Evolutionary conservation across 2,329 filamentous ascomycete species (phyloP).

Genomic region (Apiospora phragmitis): DNA sequence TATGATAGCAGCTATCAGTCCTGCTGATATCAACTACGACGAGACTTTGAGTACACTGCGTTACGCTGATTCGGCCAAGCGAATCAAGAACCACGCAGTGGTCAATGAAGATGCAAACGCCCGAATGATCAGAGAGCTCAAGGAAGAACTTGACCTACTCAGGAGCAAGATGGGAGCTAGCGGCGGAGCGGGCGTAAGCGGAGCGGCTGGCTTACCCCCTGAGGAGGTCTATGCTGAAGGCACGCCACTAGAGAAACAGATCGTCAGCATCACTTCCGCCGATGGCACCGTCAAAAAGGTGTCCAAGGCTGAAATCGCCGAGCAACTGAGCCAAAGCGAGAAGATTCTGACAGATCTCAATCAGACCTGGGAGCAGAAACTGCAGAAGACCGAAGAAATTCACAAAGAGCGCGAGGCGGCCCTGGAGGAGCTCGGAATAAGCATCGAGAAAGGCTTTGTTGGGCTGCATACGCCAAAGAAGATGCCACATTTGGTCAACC

Average conservation of each 20-base stretch:
- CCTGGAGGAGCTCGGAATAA: constrained; percentile 94
- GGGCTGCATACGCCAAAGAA: constrained; percentile 96
- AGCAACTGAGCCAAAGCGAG: constrained; percentile 93
- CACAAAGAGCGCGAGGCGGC: constrained; percentile 96
- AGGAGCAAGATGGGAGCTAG: constrained; percentile 79
- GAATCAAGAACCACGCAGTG: constrained; percentile 99
- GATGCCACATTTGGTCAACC: constrained; percentile 97
- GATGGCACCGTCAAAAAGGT: constrained; percentile 93
- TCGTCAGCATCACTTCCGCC: constrained; percentile 86
- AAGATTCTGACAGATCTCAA: constrained; percentile 95
- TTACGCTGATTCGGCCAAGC: constrained; percentile 96
- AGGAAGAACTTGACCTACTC: constrained; percentile 86
- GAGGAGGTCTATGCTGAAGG: constrained; percentile 90
- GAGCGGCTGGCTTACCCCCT: constrained; percentile 52
- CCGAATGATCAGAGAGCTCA: constrained; percentile 96
- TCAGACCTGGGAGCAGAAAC: constrained; percentile 97
- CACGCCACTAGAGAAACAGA: constrained; percentile 91
- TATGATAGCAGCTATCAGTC: constrained; percentile 99
- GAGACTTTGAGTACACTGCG: constrained; percentile 93
- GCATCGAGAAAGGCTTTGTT: constrained; percentile 97
- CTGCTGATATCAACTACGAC: constrained; percentile 98
- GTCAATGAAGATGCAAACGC: constrained; percentile 99
- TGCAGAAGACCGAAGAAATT: constrained; percentile 92
- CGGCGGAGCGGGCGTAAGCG: constrained; percentile 43
- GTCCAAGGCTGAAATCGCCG: constrained; percentile 96